A percentile compares a stretch with the other conserved stretches of the same genome.
phyloP scores from a whole-genome alignment of 2,329 filamentous ascomycete genomes.

The Remersonia thermophila region DNA sequence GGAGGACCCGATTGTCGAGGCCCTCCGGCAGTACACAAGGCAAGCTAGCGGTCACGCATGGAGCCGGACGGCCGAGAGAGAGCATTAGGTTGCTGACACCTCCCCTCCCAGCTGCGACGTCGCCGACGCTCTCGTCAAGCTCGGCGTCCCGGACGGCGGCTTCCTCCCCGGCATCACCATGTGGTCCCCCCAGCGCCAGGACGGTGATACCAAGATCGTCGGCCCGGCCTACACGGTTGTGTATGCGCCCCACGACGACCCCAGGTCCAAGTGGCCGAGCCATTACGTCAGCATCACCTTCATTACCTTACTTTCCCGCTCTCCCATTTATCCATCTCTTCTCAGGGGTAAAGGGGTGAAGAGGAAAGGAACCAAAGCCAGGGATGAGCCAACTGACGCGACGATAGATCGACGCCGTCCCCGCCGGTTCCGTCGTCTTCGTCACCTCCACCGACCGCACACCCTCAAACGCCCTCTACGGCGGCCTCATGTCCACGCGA shows the following conservation, averaged over 20 bases:
- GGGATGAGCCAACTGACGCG: too few relatives aligned
- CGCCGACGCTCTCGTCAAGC: conserved; percentile 39
- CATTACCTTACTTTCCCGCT: background rate
- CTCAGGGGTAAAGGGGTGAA: too few relatives aligned
- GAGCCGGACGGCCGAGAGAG: background rate
- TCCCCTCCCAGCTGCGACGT: conserved; percentile 31
- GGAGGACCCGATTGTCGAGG: conserved; percentile 23
- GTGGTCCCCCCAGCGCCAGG: conserved; percentile 40
- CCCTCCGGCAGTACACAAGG: conserved; percentile 26
- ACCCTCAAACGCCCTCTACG: conserved; percentile 38
- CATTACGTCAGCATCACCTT: conserved; percentile 30
- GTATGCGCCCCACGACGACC: conserved; percentile 35
- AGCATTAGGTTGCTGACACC: background rate
- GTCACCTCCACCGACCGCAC: conserved; percentile 33
- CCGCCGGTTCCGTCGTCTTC: conserved; percentile 35
- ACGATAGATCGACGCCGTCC: conserved; percentile 36
- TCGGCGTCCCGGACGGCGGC: conserved; percentile 36
- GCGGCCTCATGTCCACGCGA: conserved; percentile 39
- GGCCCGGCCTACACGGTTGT: conserved; percentile 44
- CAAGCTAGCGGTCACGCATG: conserved; percentile 7
- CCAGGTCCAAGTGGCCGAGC: conserved; percentile 30
- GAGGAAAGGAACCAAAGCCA: too few relatives aligned
- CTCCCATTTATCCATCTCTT: too few relatives aligned
- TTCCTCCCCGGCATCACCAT: conserved; percentile 42
- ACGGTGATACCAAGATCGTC: conserved; percentile 38